A percentile compares a stretch with the other conserved stretches of the same genome.
phyloP scores from a whole-genome alignment of 164 flowering plant genomes.

The Saururus chinensis region DNA sequence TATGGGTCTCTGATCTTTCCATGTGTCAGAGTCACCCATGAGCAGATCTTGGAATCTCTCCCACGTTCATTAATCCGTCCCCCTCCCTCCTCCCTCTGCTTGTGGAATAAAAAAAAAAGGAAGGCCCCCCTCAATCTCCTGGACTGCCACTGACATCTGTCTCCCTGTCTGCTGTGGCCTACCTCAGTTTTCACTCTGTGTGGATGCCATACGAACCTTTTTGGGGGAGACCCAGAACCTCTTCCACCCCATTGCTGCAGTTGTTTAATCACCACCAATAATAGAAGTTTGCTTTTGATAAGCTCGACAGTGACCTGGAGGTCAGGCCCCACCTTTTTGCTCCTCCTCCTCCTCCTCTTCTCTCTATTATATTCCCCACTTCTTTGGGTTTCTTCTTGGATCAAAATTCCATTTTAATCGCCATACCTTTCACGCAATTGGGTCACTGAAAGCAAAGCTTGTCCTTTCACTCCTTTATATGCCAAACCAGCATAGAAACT shows the following conservation, averaged over 20 bases:
- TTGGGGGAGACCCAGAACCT: background rate
- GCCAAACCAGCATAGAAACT: background rate
- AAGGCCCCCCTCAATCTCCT: background rate
- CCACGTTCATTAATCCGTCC: background rate
- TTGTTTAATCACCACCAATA: background rate
- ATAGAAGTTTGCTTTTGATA: background rate
- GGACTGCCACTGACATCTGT: background rate
- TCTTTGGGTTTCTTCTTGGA: background rate
- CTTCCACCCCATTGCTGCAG: background rate
- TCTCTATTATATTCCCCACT: background rate
- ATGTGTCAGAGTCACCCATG: background rate
- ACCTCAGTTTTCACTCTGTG: background rate
- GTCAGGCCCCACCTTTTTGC: background rate
- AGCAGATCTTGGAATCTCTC: background rate
- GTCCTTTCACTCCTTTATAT: background rate
- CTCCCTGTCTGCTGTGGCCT: background rate
- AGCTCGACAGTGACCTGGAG: background rate
- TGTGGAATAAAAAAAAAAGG: background rate
- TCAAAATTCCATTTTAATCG: background rate
- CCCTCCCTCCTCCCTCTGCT: background rate
- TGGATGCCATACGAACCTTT: background rate
- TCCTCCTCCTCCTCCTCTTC: background rate
- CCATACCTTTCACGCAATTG: background rate
- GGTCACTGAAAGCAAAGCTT: slow-evolving; percentile 7
- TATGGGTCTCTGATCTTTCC: background rate